A percentile compares a stretch with the other conserved stretches of the same genome.
Evolutionary conservation across 305 asterid genomes (phyloP).

Genomic region (Solanum chacoense): DNA sequence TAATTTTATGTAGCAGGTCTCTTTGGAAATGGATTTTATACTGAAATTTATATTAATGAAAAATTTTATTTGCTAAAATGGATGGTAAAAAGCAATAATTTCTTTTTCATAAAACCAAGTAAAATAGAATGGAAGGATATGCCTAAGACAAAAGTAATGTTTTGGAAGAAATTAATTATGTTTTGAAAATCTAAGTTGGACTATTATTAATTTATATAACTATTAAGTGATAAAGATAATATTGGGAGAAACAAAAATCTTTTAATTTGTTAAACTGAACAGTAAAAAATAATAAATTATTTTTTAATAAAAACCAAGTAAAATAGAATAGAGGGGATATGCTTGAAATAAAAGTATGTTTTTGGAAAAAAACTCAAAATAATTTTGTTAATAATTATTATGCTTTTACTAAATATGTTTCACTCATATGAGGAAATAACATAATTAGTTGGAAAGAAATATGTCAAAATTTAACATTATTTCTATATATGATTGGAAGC

Average conservation of each 20-base stretch:
- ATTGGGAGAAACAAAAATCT: neutral
- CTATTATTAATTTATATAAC: neutral
- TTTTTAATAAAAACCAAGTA: neutral
- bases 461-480: neutral
- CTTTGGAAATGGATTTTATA: neutral
- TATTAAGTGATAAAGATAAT: neutral
- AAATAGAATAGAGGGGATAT: neutral
- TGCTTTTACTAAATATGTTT: neutral
- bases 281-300: neutral
- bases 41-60: neutral
- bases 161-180: neutral
- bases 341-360: neutral
- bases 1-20: neutral
- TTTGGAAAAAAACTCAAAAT: neutral
- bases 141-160: neutral
- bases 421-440: neutral
- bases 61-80: neutral
- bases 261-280: neutral
- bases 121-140: neutral
- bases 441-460: neutral
- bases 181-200: neutral
- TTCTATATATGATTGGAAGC: neutral
- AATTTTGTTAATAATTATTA: neutral
- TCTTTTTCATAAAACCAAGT: neutral
- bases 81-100: neutral